Conservation (phyloP, 75 land plant species). For the Sequoiadendron giganteum region DNA sequence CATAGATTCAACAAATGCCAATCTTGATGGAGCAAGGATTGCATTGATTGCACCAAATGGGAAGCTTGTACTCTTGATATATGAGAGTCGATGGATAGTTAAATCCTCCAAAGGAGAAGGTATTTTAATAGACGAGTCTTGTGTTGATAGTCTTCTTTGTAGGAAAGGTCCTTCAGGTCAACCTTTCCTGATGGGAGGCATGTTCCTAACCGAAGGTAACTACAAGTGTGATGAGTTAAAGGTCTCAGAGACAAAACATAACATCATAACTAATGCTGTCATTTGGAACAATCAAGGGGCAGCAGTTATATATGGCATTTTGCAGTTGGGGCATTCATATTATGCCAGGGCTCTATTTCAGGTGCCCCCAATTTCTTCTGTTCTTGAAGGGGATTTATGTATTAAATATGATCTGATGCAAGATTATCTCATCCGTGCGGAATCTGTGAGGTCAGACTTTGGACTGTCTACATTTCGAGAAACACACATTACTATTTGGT, state of each 20-base stretch:
- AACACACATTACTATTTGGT: slow-evolving; percentile 51
- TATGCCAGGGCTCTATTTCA: slow-evolving; percentile 25
- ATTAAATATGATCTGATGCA: slow-evolving; percentile 41
- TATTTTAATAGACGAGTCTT: slow-evolving; percentile 36
- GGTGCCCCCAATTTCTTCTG: slow-evolving; percentile 35
- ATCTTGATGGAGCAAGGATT: slow-evolving; percentile 19
- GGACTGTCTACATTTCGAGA: slow-evolving; percentile 36
- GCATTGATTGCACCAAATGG: slow-evolving; percentile 45
- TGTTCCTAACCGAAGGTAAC: slow-evolving; percentile 31
- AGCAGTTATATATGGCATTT: slow-evolving; percentile 39
- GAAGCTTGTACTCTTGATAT: slow-evolving; percentile 39
- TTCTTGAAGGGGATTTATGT: slow-evolving; percentile 10
- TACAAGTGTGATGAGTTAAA: neutral
- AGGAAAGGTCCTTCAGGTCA: slow-evolving; percentile 16
- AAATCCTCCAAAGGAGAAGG: slow-evolving; percentile 24
- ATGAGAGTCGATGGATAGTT: slow-evolving; percentile 41
- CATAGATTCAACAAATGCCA: slow-evolving; percentile 6
- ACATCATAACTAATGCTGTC: slow-evolving; percentile 12
- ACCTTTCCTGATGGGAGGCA: slow-evolving; percentile 35
- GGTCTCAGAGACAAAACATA: neutral
- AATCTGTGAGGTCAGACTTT: slow-evolving; percentile 29
- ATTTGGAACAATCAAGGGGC: slow-evolving; percentile 61
- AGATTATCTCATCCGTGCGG: slow-evolving; percentile 44
- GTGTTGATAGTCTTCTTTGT: slow-evolving; percentile 20
- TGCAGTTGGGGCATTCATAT: slow-evolving; percentile 14